These are phyloP conservation scores for Rubroshorea leprosula DNA, from an alignment of 345 rosid species.

Conservation along the genomic window DNA sequence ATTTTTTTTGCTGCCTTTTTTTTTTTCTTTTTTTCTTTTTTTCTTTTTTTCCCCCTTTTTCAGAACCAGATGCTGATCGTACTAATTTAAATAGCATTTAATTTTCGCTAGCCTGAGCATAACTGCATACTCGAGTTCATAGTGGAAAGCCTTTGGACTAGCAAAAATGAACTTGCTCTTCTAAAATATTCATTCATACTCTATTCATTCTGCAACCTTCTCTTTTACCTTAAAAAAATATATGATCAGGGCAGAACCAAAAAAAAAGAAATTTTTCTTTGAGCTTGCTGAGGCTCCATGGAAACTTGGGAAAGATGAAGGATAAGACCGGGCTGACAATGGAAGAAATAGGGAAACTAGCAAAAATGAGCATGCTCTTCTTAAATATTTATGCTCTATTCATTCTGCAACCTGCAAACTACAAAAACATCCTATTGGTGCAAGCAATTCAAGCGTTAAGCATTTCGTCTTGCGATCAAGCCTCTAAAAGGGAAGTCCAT, in stretches of 20 bases:
- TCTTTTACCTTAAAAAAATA: too few species aligned
- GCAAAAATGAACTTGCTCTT: too few species aligned
- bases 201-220: not conserved
- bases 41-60: not conserved
- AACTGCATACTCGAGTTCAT: not conserved
- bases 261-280: too few species aligned
- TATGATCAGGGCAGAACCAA: too few species aligned
- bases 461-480: not conserved
- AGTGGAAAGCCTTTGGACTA: not conserved
- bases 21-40: too few species aligned
- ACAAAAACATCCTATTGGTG: not conserved
- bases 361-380: too few species aligned
- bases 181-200: not conserved
- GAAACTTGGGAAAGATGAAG: too few species aligned
- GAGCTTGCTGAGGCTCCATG: too few species aligned
- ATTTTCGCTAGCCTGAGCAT: not conserved
- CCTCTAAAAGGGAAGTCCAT: not conserved
- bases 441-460: not conserved
- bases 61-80: not conserved
- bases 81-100: not conserved
- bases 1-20: not conserved
- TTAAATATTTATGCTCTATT: not conserved
- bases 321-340: too few species aligned
- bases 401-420: not conserved
- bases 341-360: too few species aligned